phyloP scores from a whole-genome alignment of 352 stramenopile genomes.

The Globisporangium abappressorium region DNA sequence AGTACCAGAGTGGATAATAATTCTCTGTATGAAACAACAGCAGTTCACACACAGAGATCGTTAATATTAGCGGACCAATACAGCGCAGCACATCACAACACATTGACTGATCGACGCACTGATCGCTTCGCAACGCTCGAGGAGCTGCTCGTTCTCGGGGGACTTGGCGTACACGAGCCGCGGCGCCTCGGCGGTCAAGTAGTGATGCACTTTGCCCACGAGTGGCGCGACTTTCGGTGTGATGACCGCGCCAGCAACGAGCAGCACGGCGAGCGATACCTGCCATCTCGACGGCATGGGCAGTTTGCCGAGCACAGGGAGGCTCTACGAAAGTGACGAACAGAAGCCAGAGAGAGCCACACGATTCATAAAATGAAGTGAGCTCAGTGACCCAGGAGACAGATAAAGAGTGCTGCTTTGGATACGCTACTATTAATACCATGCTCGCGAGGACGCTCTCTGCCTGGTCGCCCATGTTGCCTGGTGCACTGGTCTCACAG shows the following conservation, averaged over 20 bases:
- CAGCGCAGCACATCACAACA: neutral
- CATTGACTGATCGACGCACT: slow-evolving; percentile 24
- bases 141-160: slow-evolving; percentile 35
- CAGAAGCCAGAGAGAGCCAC: neutral
- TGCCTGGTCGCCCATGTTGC: neutral
- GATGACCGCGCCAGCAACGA: slow-evolving; percentile 3
- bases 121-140: slow-evolving; percentile 39
- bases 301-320: neutral
- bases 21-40: slow-evolving; percentile 19
- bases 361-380: too few relatives aligned
- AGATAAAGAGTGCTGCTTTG: too few relatives aligned
- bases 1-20: slow-evolving; percentile 58
- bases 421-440: neutral
- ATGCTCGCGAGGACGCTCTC: neutral
- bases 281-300: neutral
- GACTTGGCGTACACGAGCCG: slow-evolving; percentile 40
- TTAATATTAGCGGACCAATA: slow-evolving; percentile 2
- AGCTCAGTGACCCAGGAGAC: too few relatives aligned
- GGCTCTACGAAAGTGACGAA: neutral
- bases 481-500: neutral
- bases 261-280: slow-evolving; percentile 2
- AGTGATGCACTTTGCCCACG: slow-evolving; percentile 23
- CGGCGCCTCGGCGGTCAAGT: slow-evolving; percentile 29
- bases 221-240: neutral
- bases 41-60: neutral